A percentile compares a stretch with the other conserved stretches of the same genome.
phyloP scores from a whole-genome alignment of 2,329 filamentous ascomycete genomes.

The Sclerotinia nivalis region DNA sequence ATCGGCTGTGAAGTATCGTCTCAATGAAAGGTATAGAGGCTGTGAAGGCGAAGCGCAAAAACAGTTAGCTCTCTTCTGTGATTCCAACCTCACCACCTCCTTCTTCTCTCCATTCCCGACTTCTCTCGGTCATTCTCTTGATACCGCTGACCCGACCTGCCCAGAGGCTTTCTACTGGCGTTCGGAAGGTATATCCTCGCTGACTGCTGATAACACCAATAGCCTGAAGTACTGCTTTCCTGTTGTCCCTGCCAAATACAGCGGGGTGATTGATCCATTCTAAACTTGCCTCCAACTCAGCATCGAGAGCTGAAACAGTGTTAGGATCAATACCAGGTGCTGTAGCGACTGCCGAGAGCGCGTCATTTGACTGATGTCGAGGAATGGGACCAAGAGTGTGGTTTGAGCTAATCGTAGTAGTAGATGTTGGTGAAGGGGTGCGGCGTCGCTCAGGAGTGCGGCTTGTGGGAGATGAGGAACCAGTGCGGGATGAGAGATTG shows the following conservation, averaged over 20 bases:
- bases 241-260: conserved; percentile 88
- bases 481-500: conserved; percentile 20
- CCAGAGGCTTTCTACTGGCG: conserved; percentile 86
- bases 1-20: neutral
- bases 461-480: conserved; percentile 35
- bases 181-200: conserved; percentile 89
- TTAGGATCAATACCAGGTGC: conserved; percentile 77
- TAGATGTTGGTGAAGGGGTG: conserved; percentile 49
- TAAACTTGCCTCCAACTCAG: conserved; percentile 83
- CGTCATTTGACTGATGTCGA: conserved; percentile 54
- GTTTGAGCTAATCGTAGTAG: conserved; percentile 30
- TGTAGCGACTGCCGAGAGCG: conserved; percentile 48
- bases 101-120: conserved; percentile 90
- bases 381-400: conserved; percentile 46
- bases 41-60: neutral
- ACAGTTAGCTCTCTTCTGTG: conserved; percentile 39
- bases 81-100: conserved; percentile 44
- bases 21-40: neutral
- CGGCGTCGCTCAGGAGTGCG: conserved; percentile 42
- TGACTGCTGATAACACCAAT: conserved; percentile 97
- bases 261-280: conserved; percentile 99
- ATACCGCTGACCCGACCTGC: conserved; percentile 79
- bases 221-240: conserved; percentile 93
- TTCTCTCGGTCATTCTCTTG: conserved; percentile 76
- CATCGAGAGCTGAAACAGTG: conserved; percentile 84